Conservation (phyloP, 768 basidiomycete genomes). For the Calvatia gigantea region DNA sequence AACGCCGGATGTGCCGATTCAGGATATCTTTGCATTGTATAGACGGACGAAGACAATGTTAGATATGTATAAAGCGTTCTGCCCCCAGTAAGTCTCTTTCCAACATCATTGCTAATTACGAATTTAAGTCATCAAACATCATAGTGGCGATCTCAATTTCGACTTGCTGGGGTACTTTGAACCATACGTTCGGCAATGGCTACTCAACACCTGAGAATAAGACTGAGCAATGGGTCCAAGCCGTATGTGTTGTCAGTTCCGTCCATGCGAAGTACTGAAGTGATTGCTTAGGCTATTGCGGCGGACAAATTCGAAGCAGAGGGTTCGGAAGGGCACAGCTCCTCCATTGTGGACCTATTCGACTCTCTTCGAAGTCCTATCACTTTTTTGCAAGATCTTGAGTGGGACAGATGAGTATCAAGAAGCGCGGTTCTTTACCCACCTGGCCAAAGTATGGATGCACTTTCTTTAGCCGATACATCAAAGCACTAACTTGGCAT, state of each 20-base stretch:
- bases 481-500: background rate
- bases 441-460: conserved; percentile 71
- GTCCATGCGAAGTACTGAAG: background rate
- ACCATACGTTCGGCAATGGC: conserved; percentile 84
- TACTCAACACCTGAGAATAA: conserved; percentile 85
- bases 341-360: conserved; percentile 96
- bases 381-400: conserved; percentile 80
- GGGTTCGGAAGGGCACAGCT: conserved; percentile 80
- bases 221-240: conserved; percentile 92
- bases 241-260: conserved; percentile 45
- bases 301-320: conserved; percentile 84
- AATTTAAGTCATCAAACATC: background rate
- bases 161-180: conserved; percentile 80
- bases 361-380: conserved; percentile 91
- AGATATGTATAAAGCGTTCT: conserved; percentile 82
- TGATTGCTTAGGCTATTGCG: conserved; percentile 52
- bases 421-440: conserved; percentile 86
- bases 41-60: conserved; percentile 70
- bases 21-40: conserved; percentile 88
- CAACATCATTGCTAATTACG: background rate
- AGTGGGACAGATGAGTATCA: conserved; percentile 93
- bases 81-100: conserved; percentile 55
- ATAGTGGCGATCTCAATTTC: conserved; percentile 57
- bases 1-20: conserved; percentile 83
- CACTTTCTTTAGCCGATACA: background rate